These are phyloP conservation scores for Pezicula radicicola DNA, from an alignment of 2,329 filamentous ascomycete species.

Conservation along the genomic window DNA sequence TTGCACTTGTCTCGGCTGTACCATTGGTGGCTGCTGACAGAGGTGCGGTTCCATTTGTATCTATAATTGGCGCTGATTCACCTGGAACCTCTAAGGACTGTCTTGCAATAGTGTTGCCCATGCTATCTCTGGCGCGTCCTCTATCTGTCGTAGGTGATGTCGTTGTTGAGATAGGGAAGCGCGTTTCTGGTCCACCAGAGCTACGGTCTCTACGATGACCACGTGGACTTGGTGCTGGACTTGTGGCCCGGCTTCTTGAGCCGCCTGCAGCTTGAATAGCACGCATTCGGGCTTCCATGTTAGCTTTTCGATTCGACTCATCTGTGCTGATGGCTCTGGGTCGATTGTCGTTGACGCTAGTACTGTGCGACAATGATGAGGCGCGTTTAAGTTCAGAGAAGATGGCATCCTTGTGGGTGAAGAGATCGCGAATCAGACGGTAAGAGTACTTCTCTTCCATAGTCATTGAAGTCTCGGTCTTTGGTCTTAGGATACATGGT, in stretches of 20 bases:
- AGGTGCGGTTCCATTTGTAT: slow-evolving; percentile 13
- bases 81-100: slow-evolving; percentile 78
- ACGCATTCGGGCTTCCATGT: slow-evolving; percentile 90
- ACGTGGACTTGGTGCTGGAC: slow-evolving; percentile 61
- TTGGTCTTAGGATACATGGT: slow-evolving; percentile 84
- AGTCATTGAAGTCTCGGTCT: slow-evolving; percentile 82
- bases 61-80: slow-evolving; percentile 13
- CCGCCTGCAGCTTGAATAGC: slow-evolving; percentile 61
- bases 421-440: slow-evolving; percentile 86
- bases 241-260: slow-evolving; percentile 70
- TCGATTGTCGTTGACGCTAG: slow-evolving; percentile 51
- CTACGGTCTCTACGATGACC: slow-evolving; percentile 79
- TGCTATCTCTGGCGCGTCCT: slow-evolving; percentile 26
- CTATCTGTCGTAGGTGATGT: slow-evolving; percentile 50
- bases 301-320: slow-evolving; percentile 88
- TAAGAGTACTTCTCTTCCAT: slow-evolving; percentile 94
- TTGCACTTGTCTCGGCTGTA: slow-evolving; percentile 22
- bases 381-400: slow-evolving; percentile 95
- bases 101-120: slow-evolving; percentile 36
- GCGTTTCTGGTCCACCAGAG: slow-evolving; percentile 67
- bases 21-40: slow-evolving; percentile 22
- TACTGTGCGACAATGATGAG: slow-evolving; percentile 66
- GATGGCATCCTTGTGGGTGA: slow-evolving; percentile 90
- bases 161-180: slow-evolving; percentile 77
- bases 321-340: slow-evolving; percentile 90